Conservation (phyloP, 805 yeast genomes). For the Cyberlindnera maclurae region DNA sequence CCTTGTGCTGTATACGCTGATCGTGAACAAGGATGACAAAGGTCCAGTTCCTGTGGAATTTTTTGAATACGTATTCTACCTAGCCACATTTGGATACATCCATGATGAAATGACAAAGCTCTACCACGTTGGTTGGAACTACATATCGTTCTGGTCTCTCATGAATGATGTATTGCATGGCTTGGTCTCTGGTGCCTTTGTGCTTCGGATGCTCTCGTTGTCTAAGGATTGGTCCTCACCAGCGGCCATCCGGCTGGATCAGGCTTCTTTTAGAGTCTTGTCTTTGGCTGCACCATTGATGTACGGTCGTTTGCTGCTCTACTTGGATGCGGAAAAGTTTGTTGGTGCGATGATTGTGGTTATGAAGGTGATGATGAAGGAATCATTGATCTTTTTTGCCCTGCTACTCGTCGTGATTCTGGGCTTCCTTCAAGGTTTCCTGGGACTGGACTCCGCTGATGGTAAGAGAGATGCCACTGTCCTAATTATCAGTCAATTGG, state of each 20-base stretch:
- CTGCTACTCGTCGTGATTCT: constrained; percentile 59
- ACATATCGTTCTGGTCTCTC: constrained; percentile 71
- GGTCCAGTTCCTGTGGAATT: constrained; percentile 31
- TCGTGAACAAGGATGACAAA: constrained; percentile 49
- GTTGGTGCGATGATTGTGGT: constrained; percentile 89
- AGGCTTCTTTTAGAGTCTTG: constrained; percentile 58
- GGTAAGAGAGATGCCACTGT: constrained; percentile 73
- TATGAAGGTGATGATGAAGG: constrained; percentile 79
- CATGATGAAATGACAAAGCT: constrained; percentile 64
- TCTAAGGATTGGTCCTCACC: constrained; percentile 18
- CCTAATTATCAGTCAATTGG: constrained; percentile 53
- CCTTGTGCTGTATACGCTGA: constrained; percentile 51
- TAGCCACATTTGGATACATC: constrained; percentile 60
- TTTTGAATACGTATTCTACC: constrained; percentile 51
- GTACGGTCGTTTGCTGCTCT: constrained; percentile 75
- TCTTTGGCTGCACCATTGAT: constrained; percentile 81
- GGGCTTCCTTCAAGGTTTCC: constrained; percentile 81
- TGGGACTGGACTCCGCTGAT: constrained; percentile 84
- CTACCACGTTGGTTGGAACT: constrained; percentile 68
- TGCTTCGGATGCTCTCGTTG: constrained; percentile 40
- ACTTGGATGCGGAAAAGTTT: constrained; percentile 70
- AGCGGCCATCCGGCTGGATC: constrained; percentile 34
- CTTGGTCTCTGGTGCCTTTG: constrained; percentile 45
- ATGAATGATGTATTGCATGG: constrained; percentile 68
- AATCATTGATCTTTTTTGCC: constrained; percentile 76